Evolutionary conservation across 169 alveolate species (phyloP).

Genomic region (Cryptosporidium meleagridis): DNA sequence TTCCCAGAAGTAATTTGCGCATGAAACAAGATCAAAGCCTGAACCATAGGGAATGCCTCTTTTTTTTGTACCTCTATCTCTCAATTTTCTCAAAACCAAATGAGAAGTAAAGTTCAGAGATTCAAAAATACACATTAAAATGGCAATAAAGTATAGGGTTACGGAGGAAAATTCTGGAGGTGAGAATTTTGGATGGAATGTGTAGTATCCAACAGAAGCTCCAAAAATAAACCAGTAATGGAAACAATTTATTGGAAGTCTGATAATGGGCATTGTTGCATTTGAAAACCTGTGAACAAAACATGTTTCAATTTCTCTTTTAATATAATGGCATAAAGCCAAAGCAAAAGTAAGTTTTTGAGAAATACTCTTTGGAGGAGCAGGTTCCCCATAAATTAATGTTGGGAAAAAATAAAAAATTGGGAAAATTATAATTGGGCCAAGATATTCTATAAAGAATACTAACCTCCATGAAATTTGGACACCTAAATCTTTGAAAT

Average conservation of each 20-base stretch:
- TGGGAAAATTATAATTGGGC: slow-evolving; percentile 96
- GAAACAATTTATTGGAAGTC: slow-evolving; percentile 94
- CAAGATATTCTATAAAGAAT: slow-evolving; percentile 95
- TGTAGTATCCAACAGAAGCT: slow-evolving; percentile 89
- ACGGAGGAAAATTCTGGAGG: slow-evolving; percentile 79
- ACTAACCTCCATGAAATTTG: slow-evolving; percentile 97
- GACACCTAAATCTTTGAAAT: slow-evolving; percentile 90
- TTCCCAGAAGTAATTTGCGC: slow-evolving; percentile 99
- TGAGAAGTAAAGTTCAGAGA: slow-evolving; percentile 94
- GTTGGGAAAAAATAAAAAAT: slow-evolving; percentile 89
- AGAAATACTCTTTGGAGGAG: slow-evolving; percentile 76
- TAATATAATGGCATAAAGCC: slow-evolving; percentile 93
- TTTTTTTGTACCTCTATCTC: slow-evolving; percentile 92
- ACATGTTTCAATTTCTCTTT: slow-evolving; percentile 96
- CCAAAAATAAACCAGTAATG: slow-evolving; percentile 97
- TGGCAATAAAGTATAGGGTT: slow-evolving; percentile 77
- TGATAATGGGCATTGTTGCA: slow-evolving; percentile 96
- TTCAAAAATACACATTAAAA: slow-evolving; percentile 87
- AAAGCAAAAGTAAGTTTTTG: slow-evolving; percentile 86
- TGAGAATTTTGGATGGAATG: slow-evolving; percentile 94
- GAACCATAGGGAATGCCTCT: slow-evolving; percentile 95
- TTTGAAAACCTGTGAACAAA: slow-evolving; percentile 96
- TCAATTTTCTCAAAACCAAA: slow-evolving; percentile 90
- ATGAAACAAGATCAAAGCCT: slow-evolving; percentile 95
- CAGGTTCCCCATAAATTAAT: slow-evolving; percentile 80